A percentile compares a stretch with the other conserved stretches of the same genome.
phyloP scores from a whole-genome alignment of 345 rosid genomes.

The Eucalyptus tenuipes region DNA sequence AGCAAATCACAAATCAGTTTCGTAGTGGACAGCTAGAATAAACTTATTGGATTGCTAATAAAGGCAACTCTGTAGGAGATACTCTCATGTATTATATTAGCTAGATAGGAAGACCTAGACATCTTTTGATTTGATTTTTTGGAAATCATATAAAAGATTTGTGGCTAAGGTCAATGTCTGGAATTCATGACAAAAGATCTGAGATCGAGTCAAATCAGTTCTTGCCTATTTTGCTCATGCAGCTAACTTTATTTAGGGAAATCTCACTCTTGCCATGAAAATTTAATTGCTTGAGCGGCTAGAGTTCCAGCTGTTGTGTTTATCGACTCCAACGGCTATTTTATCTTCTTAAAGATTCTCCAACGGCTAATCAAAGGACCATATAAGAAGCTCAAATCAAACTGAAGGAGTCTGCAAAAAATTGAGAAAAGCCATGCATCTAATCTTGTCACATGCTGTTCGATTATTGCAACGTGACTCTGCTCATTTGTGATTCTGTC shows the following conservation, averaged over 20 bases:
- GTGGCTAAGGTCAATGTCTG: background rate
- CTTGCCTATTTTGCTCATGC: background rate
- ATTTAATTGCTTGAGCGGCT: background rate
- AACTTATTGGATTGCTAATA: background rate
- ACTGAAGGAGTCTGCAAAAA: background rate
- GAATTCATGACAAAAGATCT: background rate
- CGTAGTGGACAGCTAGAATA: background rate
- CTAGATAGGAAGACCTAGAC: background rate
- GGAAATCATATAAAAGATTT: background rate
- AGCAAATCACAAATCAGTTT: background rate
- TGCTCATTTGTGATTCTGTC: background rate
- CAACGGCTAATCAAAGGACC: background rate
- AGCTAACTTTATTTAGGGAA: background rate
- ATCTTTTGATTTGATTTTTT: background rate
- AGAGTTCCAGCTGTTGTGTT: background rate
- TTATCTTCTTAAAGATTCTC: background rate
- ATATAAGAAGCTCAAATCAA: background rate
- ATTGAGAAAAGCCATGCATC: background rate
- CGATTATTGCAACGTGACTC: background rate
- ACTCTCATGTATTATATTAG: background rate
- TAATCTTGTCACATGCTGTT: background rate
- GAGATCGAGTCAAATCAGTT: background rate
- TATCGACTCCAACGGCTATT: background rate
- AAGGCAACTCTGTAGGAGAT: background rate
- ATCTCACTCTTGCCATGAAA: background rate